A percentile compares a stretch with the other conserved stretches of the same genome.
Conservation (phyloP, 2,329 filamentous ascomycete genomes). For the Claviceps digitariae region DNA sequence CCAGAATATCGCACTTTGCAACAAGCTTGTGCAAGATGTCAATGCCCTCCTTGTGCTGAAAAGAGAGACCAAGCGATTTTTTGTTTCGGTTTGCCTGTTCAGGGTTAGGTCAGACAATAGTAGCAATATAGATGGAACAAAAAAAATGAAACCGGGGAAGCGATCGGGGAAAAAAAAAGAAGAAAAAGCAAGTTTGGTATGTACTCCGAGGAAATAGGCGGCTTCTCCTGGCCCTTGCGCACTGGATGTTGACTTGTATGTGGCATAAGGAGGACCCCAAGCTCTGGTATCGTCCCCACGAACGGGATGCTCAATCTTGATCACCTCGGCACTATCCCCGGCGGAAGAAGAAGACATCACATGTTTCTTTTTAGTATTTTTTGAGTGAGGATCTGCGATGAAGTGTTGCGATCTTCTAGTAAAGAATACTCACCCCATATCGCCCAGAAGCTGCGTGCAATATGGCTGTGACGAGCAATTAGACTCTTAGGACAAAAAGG, state of each 20-base stretch:
- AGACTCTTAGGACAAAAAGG: neutral
- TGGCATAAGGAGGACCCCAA: slow-evolving; percentile 91
- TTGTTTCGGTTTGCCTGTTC: slow-evolving; percentile 87
- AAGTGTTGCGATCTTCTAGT: too few relatives aligned
- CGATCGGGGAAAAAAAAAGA: neutral
- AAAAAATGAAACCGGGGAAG: neutral
- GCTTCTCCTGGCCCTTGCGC: slow-evolving; percentile 70
- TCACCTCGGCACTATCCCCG: slow-evolving; percentile 65
- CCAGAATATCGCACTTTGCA: slow-evolving; percentile 76
- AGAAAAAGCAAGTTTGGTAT: slow-evolving; percentile 1
- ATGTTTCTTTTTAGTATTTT: neutral
- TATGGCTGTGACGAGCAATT: slow-evolving; percentile 56
- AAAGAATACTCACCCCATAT: slow-evolving; percentile 60
- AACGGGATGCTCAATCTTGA: slow-evolving; percentile 91
- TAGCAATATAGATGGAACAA: neutral
- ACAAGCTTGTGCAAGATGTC: slow-evolving; percentile 77
- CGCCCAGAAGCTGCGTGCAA: slow-evolving; percentile 90
- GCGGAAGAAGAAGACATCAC: neutral
- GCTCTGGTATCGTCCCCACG: slow-evolving; percentile 88
- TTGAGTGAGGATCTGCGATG: neutral
- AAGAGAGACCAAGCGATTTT: slow-evolving; percentile 83
- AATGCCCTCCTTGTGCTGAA: slow-evolving; percentile 72
- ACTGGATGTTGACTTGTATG: slow-evolving; percentile 49
- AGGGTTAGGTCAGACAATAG: neutral
- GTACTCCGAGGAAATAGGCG: slow-evolving; percentile 86